Base-by-base conservation (phyloP, 805 yeast species). In the Jamesozyma rosinii region DNA sequence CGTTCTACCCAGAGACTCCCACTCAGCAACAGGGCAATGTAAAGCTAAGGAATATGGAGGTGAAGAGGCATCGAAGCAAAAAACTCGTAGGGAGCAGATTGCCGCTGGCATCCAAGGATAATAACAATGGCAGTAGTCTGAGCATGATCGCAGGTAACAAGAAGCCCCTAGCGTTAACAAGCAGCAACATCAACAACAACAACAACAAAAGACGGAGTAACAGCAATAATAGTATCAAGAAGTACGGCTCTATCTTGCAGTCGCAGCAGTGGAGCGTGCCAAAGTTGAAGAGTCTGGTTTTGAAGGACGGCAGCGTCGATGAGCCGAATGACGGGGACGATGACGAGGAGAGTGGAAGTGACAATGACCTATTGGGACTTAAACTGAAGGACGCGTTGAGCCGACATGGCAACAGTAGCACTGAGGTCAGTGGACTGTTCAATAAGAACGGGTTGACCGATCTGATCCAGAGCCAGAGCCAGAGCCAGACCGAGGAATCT, bases 321-420 rank as follows among this genome's bases (percentile, higher is more conserved):
- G 17, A 21, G 15, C 45, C 47, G 2, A 40, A 32, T 29, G 50
- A 46, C 18, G 47, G 37, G 5, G 52, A 46, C 4, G 54, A 46
- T 2, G 58, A 47, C 30, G 56, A 45, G 2, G 54, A 46, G 9
- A 53, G 51, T 17, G 57, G 52, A 15, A 52, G 50, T 21, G 53
- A 48, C 18, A 22, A 21, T 4, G 18, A 19, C 13, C 29, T 8
- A 24, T 42, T 49, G 24, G 50, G 52, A 17, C 38, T 44, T 18
- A 61, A 59, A 42, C 58, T 65, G 39, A 52, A 64, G 39, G 56
- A 54, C 17, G 64, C 69, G 3, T 53, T 65, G 35, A 51, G 61
- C 18, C 38, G 44, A 18, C 65, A 64, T 9, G 43, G 37, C 10
- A 44, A 48, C 19, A 45, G 44, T 27, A 45, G 46, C 13, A 45